Percentiles rank a stretch among this genome's conserved stretches.
These are phyloP conservation scores for Fusarium chaquense DNA, from an alignment of 2,329 filamentous ascomycete genomes.

Conservation along the genomic window DNA sequence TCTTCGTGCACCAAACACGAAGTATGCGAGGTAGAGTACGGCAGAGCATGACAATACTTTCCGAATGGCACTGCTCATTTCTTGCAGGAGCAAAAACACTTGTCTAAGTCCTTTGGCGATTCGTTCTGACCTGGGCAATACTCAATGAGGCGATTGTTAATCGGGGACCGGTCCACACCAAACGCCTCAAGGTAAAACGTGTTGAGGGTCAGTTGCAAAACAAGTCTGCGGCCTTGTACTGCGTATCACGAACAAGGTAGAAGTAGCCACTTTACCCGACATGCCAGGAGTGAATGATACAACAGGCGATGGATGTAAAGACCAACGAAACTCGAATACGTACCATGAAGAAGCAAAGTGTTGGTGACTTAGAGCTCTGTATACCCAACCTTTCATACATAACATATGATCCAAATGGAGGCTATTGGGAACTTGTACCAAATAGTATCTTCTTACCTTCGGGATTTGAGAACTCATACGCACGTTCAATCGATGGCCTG, in stretches of 20 bases:
- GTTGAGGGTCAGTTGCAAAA: neutral
- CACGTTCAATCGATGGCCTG: constrained; percentile 32
- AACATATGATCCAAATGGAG: constrained; percentile 2
- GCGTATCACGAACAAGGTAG: neutral
- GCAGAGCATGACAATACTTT: constrained; percentile 23
- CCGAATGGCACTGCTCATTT: constrained; percentile 30
- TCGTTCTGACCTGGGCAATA: constrained; percentile 8
- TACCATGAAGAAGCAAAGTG: constrained; percentile 22
- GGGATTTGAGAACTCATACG: constrained; percentile 52
- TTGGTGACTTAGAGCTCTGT: neutral
- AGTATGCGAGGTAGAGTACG: constrained; percentile 24
- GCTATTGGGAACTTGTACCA: neutral
- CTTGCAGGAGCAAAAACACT: constrained; percentile 30
- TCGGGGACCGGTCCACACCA: constrained; percentile 3
- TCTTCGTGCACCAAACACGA: constrained; percentile 26
- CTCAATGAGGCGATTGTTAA: constrained; percentile 17
- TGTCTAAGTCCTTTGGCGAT: constrained; percentile 16
- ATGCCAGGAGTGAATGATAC: neutral
- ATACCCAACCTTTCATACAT: neutral
- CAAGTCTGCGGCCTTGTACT: neutral
- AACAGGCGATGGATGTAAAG: neutral
- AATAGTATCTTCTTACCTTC: constrained; percentile 45
- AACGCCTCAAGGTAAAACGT: neutral
- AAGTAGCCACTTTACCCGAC: neutral
- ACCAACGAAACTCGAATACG: constrained; percentile 12